Evolutionary conservation across 2,329 filamentous ascomycete species (phyloP).

Genomic region (Bipolaris sorokiniana): DNA sequence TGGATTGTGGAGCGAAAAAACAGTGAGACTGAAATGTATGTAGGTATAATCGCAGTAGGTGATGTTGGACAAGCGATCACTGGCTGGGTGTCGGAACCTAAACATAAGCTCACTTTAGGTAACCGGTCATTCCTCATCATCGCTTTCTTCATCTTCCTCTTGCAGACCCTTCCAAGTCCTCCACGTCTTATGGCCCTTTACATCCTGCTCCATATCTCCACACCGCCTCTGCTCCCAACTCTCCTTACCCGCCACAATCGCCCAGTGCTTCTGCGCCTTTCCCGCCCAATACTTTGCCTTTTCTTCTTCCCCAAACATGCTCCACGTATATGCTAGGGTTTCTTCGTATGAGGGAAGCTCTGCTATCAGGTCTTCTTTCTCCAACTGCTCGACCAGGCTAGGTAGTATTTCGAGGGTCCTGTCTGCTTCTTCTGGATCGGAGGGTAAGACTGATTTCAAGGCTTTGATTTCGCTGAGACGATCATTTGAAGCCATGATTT

Average conservation of each 20-base stretch:
- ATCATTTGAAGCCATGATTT: constrained; percentile 30
- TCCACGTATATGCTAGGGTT: constrained; percentile 43
- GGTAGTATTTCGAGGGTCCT: constrained; percentile 33
- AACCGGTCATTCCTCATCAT: constrained; percentile 1
- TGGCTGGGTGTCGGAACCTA: too few relatives aligned
- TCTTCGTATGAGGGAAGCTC: constrained; percentile 41
- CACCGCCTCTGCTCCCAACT: constrained; percentile 35
- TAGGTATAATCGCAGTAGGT: too few relatives aligned
- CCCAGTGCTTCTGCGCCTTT: constrained; percentile 34
- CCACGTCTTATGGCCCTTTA: constrained; percentile 37
- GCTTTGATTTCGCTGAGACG: constrained; percentile 36
- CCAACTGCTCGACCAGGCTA: constrained; percentile 31
- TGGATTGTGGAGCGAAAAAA: too few relatives aligned
- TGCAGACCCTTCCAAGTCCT: constrained; percentile 33
- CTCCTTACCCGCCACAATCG: constrained; percentile 32
- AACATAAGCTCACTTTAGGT: too few relatives aligned
- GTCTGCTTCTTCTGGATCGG: constrained; percentile 21
- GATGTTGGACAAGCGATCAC: too few relatives aligned
- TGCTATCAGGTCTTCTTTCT: constrained; percentile 35
- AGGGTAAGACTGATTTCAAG: constrained; percentile 34
- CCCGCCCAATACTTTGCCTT: constrained; percentile 38
- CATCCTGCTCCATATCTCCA: constrained; percentile 29
- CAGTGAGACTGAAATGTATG: too few relatives aligned
- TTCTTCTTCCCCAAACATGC: constrained; percentile 32
- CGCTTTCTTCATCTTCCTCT: constrained; percentile 4